Percentiles rank a stretch among this genome's conserved stretches.
phyloP scores from a whole-genome alignment of 2,329 filamentous ascomycete species.

The Phialemonium atrogriseum region DNA sequence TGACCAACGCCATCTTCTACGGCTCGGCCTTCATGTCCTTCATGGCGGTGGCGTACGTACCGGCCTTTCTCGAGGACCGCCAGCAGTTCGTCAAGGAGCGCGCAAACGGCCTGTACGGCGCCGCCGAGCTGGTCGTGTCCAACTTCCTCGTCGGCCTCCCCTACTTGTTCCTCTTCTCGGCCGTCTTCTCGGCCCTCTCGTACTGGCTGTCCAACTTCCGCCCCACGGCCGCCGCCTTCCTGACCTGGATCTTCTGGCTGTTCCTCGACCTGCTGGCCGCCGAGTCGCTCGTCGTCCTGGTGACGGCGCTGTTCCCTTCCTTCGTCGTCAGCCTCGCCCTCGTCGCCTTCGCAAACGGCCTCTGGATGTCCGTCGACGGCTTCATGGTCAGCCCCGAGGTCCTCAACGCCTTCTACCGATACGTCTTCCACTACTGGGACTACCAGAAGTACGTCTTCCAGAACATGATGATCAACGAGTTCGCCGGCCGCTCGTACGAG shows the following conservation, averaged over 20 bases:
- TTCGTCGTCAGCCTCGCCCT: slow-evolving; percentile 75
- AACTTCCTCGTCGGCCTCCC: slow-evolving; percentile 80
- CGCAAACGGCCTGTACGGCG: slow-evolving; percentile 72
- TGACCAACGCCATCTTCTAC: slow-evolving; percentile 77
- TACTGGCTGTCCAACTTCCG: slow-evolving; percentile 79
- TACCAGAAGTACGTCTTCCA: slow-evolving; percentile 84
- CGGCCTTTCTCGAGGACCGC: slow-evolving; percentile 73
- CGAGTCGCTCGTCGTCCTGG: slow-evolving; percentile 72
- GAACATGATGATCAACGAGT: slow-evolving; percentile 92
- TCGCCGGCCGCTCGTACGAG: slow-evolving; percentile 53
- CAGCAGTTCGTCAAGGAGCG: slow-evolving; percentile 68
- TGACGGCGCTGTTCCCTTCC: slow-evolving; percentile 64
- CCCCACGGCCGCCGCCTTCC: slow-evolving; percentile 57
- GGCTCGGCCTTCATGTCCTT: slow-evolving; percentile 70
- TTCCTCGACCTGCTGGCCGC: slow-evolving; percentile 78
- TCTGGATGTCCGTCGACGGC: slow-evolving; percentile 83
- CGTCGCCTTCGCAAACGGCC: slow-evolving; percentile 76
- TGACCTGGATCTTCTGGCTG: slow-evolving; percentile 74
- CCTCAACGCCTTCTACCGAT: slow-evolving; percentile 77
- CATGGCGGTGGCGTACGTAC: slow-evolving; percentile 80
- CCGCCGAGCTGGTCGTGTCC: slow-evolving; percentile 62
- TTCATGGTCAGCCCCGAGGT: slow-evolving; percentile 68
- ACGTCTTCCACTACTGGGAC: slow-evolving; percentile 83
- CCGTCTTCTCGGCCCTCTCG: slow-evolving; percentile 66
- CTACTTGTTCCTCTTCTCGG: slow-evolving; percentile 68